phyloP scores from a whole-genome alignment of 2,329 filamentous ascomycete genomes.

The Magnaporthales sp. region DNA sequence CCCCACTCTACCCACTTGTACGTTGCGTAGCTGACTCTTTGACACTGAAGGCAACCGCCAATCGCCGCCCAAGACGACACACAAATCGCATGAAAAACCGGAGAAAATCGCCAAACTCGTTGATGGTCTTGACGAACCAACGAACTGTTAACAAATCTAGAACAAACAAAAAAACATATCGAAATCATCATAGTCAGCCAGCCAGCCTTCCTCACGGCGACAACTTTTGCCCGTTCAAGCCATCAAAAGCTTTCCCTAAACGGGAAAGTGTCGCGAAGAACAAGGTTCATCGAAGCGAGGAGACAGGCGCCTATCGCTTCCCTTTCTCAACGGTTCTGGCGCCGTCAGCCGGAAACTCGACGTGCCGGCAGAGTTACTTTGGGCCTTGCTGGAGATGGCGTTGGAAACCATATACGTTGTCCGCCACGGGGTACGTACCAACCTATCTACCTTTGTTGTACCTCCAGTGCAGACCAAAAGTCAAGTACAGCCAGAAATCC shows the following conservation, averaged over 20 bases:
- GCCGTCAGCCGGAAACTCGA: background rate
- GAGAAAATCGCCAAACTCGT: background rate
- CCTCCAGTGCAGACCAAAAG: background rate
- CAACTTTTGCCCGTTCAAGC: background rate
- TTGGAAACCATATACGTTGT: background rate
- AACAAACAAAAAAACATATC: background rate
- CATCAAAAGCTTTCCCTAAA: background rate
- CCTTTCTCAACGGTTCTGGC: background rate
- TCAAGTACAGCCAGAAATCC: too few relatives aligned
- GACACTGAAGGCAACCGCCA: background rate
- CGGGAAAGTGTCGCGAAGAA: background rate
- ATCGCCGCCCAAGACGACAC: background rate
- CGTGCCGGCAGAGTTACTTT: background rate
- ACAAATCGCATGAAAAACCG: background rate
- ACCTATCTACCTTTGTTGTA: too few relatives aligned
- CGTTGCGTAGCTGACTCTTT: too few relatives aligned
- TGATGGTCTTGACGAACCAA: background rate
- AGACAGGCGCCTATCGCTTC: background rate
- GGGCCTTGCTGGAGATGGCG: background rate
- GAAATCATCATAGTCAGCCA: background rate
- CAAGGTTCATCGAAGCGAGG: background rate
- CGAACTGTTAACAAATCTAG: background rate
- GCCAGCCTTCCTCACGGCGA: background rate
- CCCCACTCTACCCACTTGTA: background rate
- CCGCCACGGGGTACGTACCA: background rate